phyloP scores from a whole-genome alignment of 495 filamentous ascomycete genomes.

The Halenospora varia region DNA sequence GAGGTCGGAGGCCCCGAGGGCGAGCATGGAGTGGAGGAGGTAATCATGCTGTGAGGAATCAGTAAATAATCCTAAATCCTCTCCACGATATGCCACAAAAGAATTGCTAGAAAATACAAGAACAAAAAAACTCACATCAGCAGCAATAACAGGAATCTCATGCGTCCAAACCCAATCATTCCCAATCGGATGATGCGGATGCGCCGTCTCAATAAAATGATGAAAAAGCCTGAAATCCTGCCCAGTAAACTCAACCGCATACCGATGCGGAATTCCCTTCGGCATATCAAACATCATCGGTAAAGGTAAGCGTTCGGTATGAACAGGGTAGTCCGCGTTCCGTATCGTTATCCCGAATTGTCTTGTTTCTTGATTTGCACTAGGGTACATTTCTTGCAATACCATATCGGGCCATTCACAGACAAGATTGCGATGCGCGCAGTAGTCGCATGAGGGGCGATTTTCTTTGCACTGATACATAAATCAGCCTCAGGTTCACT shows the following conservation, averaged over 20 bases:
- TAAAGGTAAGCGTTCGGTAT: background rate
- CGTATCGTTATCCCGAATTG: conserved; percentile 4
- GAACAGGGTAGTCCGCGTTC: conserved; percentile 9
- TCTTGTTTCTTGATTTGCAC: too few species aligned
- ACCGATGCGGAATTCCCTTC: conserved; percentile 35
- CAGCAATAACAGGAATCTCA: conserved; percentile 50
- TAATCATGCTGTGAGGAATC: conserved; percentile 37
- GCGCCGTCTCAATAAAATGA: conserved; percentile 52
- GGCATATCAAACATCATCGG: conserved; percentile 6
- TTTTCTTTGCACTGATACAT: conserved; percentile 51
- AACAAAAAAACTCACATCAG: conserved; percentile 40
- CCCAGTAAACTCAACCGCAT: conserved; percentile 47
- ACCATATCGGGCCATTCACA: conserved; percentile 54
- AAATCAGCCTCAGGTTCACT: conserved; percentile 2
- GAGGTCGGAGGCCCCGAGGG: conserved; percentile 51
- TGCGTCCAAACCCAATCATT: conserved; percentile 55
- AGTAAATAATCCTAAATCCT: conserved; percentile 1
- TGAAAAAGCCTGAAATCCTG: conserved; percentile 62
- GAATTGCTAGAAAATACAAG: background rate
- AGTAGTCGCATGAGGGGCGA: conserved; percentile 54
- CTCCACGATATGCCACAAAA: background rate
- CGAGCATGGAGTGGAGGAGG: conserved; percentile 58
- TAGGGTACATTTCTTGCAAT: conserved; percentile 15
- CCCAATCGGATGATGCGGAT: conserved; percentile 57
- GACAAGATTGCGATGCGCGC: conserved; percentile 48